A percentile compares a stretch with the other conserved stretches of the same genome.
Evolutionary conservation across 805 yeast species (phyloP).

Genomic region (Geotrichum ghanense): DNA sequence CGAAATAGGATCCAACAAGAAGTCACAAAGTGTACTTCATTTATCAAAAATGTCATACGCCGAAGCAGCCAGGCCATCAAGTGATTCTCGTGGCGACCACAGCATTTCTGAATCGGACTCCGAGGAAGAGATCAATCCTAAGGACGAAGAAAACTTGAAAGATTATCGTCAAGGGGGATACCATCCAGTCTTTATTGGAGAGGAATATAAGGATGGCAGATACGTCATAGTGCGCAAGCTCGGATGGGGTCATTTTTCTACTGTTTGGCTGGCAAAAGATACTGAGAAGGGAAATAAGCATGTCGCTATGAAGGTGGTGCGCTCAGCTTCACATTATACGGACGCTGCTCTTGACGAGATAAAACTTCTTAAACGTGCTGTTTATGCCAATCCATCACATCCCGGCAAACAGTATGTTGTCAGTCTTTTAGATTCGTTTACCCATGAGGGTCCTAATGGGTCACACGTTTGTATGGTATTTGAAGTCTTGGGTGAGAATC

Average conservation of each 20-base stretch:
- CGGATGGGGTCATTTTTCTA: constrained; percentile 98
- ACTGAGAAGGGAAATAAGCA: constrained; percentile 45
- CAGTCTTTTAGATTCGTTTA: constrained; percentile 69
- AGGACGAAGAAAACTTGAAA: constrained; percentile 62
- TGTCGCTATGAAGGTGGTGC: constrained; percentile 90
- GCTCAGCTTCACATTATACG: constrained; percentile 82
- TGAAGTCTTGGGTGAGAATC: constrained; percentile 91
- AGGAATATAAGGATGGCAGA: constrained; percentile 60
- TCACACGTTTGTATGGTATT: constrained; percentile 93
- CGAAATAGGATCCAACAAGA: neutral
- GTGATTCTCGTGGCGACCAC: neutral
- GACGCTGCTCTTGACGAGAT: constrained; percentile 94
- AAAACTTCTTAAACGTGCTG: constrained; percentile 52
- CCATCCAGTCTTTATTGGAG: constrained; percentile 89
- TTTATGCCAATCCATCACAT: constrained; percentile 53
- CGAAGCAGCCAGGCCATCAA: neutral
- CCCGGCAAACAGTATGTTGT: constrained; percentile 79
- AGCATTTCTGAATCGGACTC: constrained; percentile 2
- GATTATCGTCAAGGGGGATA: constrained; percentile 93
- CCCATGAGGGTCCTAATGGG: constrained; percentile 85
- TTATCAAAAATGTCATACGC: neutral
- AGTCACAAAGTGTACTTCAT: neutral
- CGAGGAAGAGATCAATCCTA: constrained; percentile 1
- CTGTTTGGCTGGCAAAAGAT: constrained; percentile 82
- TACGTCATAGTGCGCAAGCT: constrained; percentile 77